phyloP scores from a whole-genome alignment of 495 filamentous ascomycete species.

The Tricharina praecox region DNA sequence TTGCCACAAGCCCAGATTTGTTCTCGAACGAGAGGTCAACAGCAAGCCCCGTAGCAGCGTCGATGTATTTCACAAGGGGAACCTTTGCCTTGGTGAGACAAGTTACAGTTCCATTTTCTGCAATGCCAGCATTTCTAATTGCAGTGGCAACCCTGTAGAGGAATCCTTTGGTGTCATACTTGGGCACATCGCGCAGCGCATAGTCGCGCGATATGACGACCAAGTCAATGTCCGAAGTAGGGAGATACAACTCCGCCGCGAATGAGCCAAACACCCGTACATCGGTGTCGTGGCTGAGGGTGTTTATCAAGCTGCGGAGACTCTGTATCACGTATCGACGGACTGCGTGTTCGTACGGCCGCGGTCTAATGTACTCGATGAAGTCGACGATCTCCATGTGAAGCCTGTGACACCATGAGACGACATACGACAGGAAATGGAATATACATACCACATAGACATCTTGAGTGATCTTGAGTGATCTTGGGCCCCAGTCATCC shows the following conservation, averaged over 20 bases:
- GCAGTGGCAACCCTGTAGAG: slow-evolving; percentile 35
- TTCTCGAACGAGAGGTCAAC: slow-evolving; percentile 95
- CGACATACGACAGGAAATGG: not conserved
- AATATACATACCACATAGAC: slow-evolving; percentile 34
- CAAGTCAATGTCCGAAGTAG: slow-evolving; percentile 83
- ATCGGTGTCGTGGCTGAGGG: slow-evolving; percentile 36
- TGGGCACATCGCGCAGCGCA: slow-evolving; percentile 26
- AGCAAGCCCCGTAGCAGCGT: slow-evolving; percentile 51
- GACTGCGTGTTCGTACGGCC: slow-evolving; percentile 56
- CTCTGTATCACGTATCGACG: slow-evolving; percentile 56
- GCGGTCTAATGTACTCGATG: slow-evolving; percentile 62
- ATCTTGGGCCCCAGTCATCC: slow-evolving; percentile 27
- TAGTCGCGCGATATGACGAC: slow-evolving; percentile 60
- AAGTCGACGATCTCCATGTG: slow-evolving; percentile 84
- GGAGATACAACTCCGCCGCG: slow-evolving; percentile 74
- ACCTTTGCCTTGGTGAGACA: slow-evolving; percentile 63
- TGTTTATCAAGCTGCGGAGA: slow-evolving; percentile 36
- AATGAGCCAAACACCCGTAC: slow-evolving; percentile 77
- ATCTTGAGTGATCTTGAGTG: slow-evolving; percentile 34
- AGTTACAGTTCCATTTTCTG: slow-evolving; percentile 37
- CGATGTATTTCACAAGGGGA: slow-evolving; percentile 80
- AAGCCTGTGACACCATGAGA: slow-evolving; percentile 33
- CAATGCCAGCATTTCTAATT: slow-evolving; percentile 35
- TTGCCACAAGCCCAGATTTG: slow-evolving; percentile 55
- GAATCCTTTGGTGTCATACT: slow-evolving; percentile 28